phyloP scores from a whole-genome alignment of 2,329 filamentous ascomycete genomes.

The Talaromyces sp. region DNA sequence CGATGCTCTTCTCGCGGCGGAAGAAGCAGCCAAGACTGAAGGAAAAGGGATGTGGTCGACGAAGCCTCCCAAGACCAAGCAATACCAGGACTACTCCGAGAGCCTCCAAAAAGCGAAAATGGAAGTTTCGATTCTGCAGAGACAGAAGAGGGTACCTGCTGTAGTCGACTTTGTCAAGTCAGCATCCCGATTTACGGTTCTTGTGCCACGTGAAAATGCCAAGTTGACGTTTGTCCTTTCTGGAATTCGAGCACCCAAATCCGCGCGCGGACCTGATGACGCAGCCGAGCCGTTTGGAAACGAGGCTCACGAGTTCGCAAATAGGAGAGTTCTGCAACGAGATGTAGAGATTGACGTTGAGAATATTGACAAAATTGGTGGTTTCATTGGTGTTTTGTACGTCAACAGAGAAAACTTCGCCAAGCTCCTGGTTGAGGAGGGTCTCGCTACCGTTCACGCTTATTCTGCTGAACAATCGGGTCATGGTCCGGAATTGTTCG shows the following conservation, averaged over 20 bases:
- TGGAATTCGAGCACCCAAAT: conserved; percentile 85
- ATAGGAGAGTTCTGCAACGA: conserved; percentile 82
- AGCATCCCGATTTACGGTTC: conserved; percentile 87
- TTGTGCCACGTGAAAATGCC: conserved; percentile 87
- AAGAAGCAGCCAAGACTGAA: conserved; percentile 68
- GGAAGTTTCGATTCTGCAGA: conserved; percentile 78
- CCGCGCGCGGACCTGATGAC: conserved; percentile 75
- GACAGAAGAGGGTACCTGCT: conserved; percentile 88
- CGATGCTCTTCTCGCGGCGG: conserved; percentile 55
- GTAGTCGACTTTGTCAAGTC: conserved; percentile 97
- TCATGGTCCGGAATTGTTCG: conserved; percentile 80
- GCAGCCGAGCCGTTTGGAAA: conserved; percentile 90
- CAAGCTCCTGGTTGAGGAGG: conserved; percentile 89
- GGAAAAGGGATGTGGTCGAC: conserved; percentile 93
- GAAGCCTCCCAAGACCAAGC: conserved; percentile 78
- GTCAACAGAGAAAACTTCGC: conserved; percentile 95
- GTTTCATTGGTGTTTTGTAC: conserved; percentile 93
- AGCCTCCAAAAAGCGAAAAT: conserved; percentile 93
- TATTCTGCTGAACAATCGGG: conserved; percentile 96
- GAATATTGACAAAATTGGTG: conserved; percentile 92
- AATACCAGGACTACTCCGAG: conserved; percentile 87
- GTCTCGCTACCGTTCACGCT: conserved; percentile 83
- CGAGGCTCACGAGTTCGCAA: conserved; percentile 89
- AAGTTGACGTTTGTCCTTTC: conserved; percentile 94
- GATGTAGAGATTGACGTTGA: conserved; percentile 96